A percentile compares a stretch with the other conserved stretches of the same genome.
Evolutionary conservation across 2,329 filamentous ascomycete species (phyloP).

Genomic region (Pseudopithomyces chartarum): DNA sequence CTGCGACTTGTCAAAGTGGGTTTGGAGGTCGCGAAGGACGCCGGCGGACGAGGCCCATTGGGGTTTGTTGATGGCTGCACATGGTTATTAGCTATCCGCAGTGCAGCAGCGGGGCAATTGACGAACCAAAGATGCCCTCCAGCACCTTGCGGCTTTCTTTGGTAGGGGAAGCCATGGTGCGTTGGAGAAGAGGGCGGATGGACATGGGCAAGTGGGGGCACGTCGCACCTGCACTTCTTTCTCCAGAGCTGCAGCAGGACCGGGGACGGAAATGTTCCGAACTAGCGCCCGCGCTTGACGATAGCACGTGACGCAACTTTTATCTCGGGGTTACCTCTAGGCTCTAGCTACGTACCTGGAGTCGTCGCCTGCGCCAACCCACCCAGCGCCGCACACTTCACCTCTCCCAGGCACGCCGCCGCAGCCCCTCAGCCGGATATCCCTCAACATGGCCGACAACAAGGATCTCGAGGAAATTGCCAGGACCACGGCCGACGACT

Average conservation of each 20-base stretch:
- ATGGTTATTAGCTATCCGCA: neutral
- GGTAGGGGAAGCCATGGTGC: slow-evolving; percentile 32
- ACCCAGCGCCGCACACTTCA: neutral
- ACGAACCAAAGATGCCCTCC: slow-evolving; percentile 66
- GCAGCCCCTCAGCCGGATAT: neutral
- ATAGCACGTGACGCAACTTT: neutral
- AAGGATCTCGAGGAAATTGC: slow-evolving; percentile 52
- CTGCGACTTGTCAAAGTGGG: slow-evolving; percentile 78
- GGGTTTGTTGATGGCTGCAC: slow-evolving; percentile 88
- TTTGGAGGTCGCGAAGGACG: slow-evolving; percentile 85
- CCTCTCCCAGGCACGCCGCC: neutral
- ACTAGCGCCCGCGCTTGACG: neutral
- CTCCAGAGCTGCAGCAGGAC: slow-evolving; percentile 8
- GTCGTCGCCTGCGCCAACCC: neutral
- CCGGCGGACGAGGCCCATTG: slow-evolving; percentile 85
- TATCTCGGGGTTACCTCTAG: too few relatives aligned
- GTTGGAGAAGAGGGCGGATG: slow-evolving; percentile 15
- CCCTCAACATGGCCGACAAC: slow-evolving; percentile 41
- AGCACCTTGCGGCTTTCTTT: slow-evolving; percentile 53
- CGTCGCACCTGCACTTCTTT: neutral
- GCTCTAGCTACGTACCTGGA: too few relatives aligned
- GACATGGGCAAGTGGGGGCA: slow-evolving; percentile 25
- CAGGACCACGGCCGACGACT: slow-evolving; percentile 59
- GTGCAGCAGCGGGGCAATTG: neutral
- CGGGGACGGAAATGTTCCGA: slow-evolving; percentile 13